These are phyloP conservation scores for Cryphonectria japonica DNA, from an alignment of 2,329 filamentous ascomycete species.

Conservation along the genomic window DNA sequence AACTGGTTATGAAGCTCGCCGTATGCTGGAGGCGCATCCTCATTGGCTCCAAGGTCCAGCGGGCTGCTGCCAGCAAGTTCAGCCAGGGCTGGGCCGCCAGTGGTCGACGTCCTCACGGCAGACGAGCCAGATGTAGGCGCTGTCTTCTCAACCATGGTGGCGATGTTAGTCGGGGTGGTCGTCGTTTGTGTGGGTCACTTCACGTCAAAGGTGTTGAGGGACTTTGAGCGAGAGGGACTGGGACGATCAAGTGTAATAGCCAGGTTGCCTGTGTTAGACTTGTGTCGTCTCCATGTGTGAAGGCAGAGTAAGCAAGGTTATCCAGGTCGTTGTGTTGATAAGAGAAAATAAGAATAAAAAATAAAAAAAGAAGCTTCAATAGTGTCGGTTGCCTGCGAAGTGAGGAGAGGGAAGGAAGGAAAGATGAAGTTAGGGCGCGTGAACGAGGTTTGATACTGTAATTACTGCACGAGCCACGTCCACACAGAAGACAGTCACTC, in stretches of 20 bases:
- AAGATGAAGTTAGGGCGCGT: background rate
- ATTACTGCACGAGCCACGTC: background rate
- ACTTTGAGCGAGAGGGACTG: too few species aligned
- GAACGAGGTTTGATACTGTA: background rate
- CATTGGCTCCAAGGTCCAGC: slow-evolving; percentile 43
- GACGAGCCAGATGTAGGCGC: slow-evolving; percentile 10
- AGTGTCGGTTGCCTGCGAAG: background rate
- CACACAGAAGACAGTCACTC: background rate
- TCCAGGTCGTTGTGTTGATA: too few species aligned
- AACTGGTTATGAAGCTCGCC: slow-evolving; percentile 60
- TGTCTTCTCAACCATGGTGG: slow-evolving; percentile 22
- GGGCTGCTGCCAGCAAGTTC: slow-evolving; percentile 37
- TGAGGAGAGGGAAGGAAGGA: background rate
- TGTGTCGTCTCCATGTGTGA: background rate
- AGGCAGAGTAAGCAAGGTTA: background rate
- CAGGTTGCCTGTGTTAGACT: background rate
- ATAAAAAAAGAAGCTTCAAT: background rate
- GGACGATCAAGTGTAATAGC: background rate
- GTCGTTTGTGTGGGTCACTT: slow-evolving; percentile 34
- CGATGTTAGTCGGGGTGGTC: too few species aligned
- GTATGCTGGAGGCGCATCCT: slow-evolving; percentile 60
- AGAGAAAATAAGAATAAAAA: background rate
- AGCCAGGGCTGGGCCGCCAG: slow-evolving; percentile 31
- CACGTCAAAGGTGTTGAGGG: background rate
- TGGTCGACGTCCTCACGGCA: slow-evolving; percentile 2